phyloP scores from a whole-genome alignment of 2,329 filamentous ascomycete species.

The Hypoxylon sp. region DNA sequence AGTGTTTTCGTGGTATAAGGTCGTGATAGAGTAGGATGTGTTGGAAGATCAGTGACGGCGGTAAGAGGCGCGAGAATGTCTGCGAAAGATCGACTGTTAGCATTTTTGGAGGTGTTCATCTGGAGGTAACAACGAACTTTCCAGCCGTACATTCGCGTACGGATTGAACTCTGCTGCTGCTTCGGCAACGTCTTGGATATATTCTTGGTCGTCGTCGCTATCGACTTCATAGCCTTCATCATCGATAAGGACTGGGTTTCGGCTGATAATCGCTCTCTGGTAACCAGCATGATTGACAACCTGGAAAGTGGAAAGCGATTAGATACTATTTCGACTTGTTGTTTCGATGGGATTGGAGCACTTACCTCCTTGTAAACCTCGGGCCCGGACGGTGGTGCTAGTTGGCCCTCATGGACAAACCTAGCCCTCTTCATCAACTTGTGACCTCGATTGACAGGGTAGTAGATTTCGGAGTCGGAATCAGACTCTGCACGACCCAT shows the following conservation, averaged over 20 bases:
- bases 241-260: conserved; percentile 80
- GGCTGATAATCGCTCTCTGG: conserved; percentile 78
- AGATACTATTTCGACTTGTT: conserved; percentile 23
- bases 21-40: conserved; percentile 80
- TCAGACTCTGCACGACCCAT: conserved; percentile 74
- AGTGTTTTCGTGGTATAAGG: conserved; percentile 83
- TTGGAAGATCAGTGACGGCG: conserved; percentile 79
- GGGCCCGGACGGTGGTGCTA: conserved; percentile 76
- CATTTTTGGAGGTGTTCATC: neutral
- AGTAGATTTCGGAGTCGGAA: conserved; percentile 79
- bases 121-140: conserved; percentile 67
- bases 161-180: conserved; percentile 80
- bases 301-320: conserved; percentile 60
- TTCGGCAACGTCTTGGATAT: conserved; percentile 71
- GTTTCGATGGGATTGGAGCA: conserved; percentile 13
- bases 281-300: conserved; percentile 81
- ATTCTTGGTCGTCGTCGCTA: conserved; percentile 78
- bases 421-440: conserved; percentile 83
- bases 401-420: conserved; percentile 78
- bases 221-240: conserved; percentile 84
- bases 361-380: conserved; percentile 80
- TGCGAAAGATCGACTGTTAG: conserved; percentile 58
- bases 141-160: conserved; percentile 79
- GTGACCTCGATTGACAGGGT: conserved; percentile 81
- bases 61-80: conserved; percentile 83